These are phyloP conservation scores for Chytridiales sp. DNA, from an alignment of 371 early-diverging fungal genomes.

Conservation along the genomic window DNA sequence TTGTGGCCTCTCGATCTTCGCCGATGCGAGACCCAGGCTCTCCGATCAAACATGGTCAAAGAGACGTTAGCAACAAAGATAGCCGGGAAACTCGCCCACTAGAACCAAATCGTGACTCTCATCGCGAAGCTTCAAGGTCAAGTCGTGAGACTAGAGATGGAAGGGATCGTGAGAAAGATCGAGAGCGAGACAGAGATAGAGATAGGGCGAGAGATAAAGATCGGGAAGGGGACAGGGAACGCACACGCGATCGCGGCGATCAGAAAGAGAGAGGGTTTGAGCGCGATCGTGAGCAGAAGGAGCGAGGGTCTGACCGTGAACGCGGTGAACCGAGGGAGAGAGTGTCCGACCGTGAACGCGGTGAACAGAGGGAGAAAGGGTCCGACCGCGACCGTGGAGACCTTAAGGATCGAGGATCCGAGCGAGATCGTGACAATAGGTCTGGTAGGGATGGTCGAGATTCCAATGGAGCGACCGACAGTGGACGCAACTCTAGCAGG, in stretches of 20 bases:
- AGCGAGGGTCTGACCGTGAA: too few species aligned
- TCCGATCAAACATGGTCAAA: background rate
- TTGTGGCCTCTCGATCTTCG: background rate
- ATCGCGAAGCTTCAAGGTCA: background rate
- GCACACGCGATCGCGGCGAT: background rate
- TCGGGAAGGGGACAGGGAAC: constrained; percentile 6
- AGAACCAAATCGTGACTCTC: background rate
- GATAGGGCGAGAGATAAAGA: constrained; percentile 21
- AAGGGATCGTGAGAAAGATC: constrained; percentile 18
- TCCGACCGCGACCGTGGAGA: too few species aligned
- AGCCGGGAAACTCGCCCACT: background rate
- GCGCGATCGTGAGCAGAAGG: too few species aligned
- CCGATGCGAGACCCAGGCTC: background rate
- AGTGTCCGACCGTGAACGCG: too few species aligned
- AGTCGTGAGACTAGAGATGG: background rate
- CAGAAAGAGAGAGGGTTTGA: too few species aligned
- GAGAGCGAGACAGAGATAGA: constrained; percentile 27
- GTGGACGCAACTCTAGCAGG: too few species aligned
- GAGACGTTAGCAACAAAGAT: background rate
- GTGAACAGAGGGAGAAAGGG: too few species aligned
- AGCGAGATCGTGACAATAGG: too few species aligned
- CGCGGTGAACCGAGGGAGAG: too few species aligned
- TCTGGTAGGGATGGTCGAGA: too few species aligned
- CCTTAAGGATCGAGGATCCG: too few species aligned
- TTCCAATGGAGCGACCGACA: too few species aligned